phyloP scores from a whole-genome alignment of 495 filamentous ascomycete genomes.

The Hyphodiscus hymeniophilus region DNA sequence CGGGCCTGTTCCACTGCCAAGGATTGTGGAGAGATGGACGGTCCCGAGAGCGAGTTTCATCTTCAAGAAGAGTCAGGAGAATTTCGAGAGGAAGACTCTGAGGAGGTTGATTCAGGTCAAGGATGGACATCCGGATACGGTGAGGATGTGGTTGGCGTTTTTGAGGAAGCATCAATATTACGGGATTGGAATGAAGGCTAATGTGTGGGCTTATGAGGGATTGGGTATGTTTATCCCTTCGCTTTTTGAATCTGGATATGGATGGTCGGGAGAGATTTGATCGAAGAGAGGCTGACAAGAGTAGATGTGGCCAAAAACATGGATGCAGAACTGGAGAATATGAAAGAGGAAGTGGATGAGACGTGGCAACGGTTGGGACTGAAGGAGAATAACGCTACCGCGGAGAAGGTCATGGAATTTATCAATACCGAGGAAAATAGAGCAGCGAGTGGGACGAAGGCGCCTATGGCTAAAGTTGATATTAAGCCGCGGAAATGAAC shows the following conservation, averaged over 20 bases:
- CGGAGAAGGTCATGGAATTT: constrained; percentile 47
- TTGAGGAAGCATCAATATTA: constrained; percentile 84
- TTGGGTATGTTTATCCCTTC: constrained; percentile 44
- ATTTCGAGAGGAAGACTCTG: constrained; percentile 86
- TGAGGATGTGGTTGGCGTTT: constrained; percentile 87
- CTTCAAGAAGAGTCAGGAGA: constrained; percentile 95
- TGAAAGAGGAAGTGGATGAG: constrained; percentile 50
- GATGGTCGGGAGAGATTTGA: constrained; percentile 6
- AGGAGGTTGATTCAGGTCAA: constrained; percentile 86
- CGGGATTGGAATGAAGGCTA: constrained; percentile 97
- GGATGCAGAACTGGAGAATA: constrained; percentile 49
- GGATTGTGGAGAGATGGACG: constrained; percentile 85
- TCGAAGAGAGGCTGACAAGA: neutral
- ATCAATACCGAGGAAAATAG: constrained; percentile 42
- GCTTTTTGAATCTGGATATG: no score
- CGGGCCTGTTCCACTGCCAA: constrained; percentile 83
- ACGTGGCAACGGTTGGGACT: constrained; percentile 59
- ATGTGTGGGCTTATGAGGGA: constrained; percentile 80
- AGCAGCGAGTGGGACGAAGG: constrained; percentile 12
- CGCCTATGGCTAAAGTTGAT: constrained; percentile 7
- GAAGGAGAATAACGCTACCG: constrained; percentile 38
- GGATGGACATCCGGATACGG: constrained; percentile 81
- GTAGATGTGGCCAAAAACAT: constrained; percentile 58
- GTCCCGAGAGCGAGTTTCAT: constrained; percentile 86
- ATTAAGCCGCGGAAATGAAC: neutral